Base-by-base conservation (phyloP, 371 early-diverging fungal species). In the Mucor mucedo region DNA sequence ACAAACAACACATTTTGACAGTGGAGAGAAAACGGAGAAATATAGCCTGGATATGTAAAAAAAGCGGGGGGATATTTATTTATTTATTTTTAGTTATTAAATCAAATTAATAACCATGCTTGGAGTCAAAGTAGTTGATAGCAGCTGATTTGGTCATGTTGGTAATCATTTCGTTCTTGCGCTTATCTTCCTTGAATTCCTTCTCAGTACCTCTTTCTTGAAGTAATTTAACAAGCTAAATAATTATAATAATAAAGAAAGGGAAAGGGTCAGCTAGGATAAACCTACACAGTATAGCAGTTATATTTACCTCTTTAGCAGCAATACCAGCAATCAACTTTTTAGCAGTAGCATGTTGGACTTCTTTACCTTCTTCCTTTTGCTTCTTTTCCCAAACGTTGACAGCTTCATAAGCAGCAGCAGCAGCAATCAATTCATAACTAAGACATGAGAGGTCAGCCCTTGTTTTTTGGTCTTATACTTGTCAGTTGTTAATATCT, bases 361-460 rank as follows among this genome's bases (percentile, higher is more conserved):
- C 73, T 0, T 66, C 73, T 4, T 67, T 44, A 29, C 72, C 70
- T 28, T 75, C 66, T 38, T 67, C 63, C 42, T 63, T 59, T 38
- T 73, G 70, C 42, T 73, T 69, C 33, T 70, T 66, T 53, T 82
- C 84, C 66, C 70, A 70, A 8, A 71, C 30, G 59, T 70, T 82
- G 52, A 80, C 76, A 49, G 84, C 84, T 54, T 80, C 81, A 50
- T 73, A 84, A 32, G 79, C 82, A 47, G 78, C 84, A 38, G 84
- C 84, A 48, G 80, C 84, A 52, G 79, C 84, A 59, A 84, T 71
- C 21, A 84, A 58, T 44, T 84, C 82, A 56, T 80, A 81, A 60
- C 69, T 72, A 8, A 41, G 14, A 21, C 7, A 30, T 21, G 21
- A 21, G 21, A 21, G 21, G 21, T 21, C 21, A 21, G 21, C 21